Evolutionary conservation across 169 alveolate species (phyloP).

Genomic region (Plasmodium malariae): DNA sequence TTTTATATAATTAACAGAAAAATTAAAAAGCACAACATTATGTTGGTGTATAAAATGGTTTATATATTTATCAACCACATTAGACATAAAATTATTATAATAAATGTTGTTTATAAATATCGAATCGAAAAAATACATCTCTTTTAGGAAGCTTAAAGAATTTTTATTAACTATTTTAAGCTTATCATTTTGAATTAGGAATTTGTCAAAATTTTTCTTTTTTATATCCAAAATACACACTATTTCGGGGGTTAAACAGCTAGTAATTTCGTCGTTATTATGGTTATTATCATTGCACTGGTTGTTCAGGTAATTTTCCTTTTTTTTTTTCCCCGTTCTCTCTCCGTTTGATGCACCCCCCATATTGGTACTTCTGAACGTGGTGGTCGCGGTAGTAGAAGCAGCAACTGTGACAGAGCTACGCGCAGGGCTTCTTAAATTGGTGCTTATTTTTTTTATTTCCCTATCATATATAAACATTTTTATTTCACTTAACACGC

Average conservation of each 20-base stretch:
- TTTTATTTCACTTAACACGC: constrained; percentile 16
- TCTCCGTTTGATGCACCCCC: not conserved
- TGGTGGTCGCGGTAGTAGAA: not conserved
- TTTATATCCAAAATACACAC: constrained; percentile 29
- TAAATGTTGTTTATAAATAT: constrained; percentile 48
- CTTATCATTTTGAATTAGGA: constrained; percentile 10
- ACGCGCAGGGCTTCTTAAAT: not conserved
- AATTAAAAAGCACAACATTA: constrained; percentile 34
- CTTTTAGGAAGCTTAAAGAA: constrained; percentile 7
- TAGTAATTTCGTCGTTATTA: too few species aligned
- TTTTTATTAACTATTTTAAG: constrained; percentile 22
- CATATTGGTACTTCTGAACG: not conserved
- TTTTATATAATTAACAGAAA: constrained; percentile 15
- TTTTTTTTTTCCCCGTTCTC: not conserved
- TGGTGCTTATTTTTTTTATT: constrained; percentile 12
- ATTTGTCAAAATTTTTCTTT: constrained; percentile 33
- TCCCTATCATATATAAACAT: constrained; percentile 27
- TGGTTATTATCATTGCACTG: not conserved
- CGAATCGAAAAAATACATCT: constrained; percentile 20
- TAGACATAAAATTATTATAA: constrained; percentile 27
- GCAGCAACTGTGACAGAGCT: not conserved
- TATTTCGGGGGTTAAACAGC: not conserved
- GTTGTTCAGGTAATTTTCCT: not conserved
- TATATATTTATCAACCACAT: constrained; percentile 12
- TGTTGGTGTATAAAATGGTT: constrained; percentile 11